Base-by-base conservation (phyloP, 2,329 filamentous ascomycete genomes). In the Colletotrichum nymphaeae region DNA sequence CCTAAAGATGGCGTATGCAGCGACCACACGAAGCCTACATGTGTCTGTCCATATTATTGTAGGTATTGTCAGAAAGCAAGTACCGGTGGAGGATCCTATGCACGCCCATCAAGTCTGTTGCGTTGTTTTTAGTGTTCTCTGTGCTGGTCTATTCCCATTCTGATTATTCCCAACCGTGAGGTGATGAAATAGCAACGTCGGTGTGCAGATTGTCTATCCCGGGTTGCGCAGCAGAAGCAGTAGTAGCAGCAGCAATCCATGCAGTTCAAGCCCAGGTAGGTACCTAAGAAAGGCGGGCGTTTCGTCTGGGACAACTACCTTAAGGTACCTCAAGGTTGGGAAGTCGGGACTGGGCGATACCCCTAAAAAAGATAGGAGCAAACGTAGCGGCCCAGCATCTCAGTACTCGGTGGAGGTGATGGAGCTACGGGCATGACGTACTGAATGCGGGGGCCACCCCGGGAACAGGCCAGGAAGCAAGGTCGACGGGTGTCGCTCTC, bases 381-480 rank as follows among this genome's bases (percentile, higher is more conserved):
- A 67, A 57, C 26, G 68, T 56, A 56, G 30, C 68, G 42, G 32
- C 32, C 32, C 32, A 12, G 32, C 32, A 35, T 35, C 32, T 35
- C 32, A 35, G 11, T 11, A 35, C 32, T 35, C 32, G 11, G 32
- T 35, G 32, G 32, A 35, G 68, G 62, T 35, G 28, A 63, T 56
- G 70, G 52, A 73, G 70, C 71, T 71, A 71, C 67, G 62, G 67
- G 53, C 56, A 73, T 73, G 71, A 73, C 71, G 71, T 73, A 73
- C 46, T 16, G 66, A 28, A 16, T 64, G 70, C 70, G 67, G 71
- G 67, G 71, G 56, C 32, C 60, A 49, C 63, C 67, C 49, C 52
- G 67, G 56, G 22, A 32, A 65, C 24, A 24, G 26, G 55, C 67
- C 26, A 22, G 53, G n/a, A 70, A 60, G 46, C 46, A 70, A 66